phyloP scores from a whole-genome alignment of 2,329 filamentous ascomycete species.

The Verticillium isaacii region DNA sequence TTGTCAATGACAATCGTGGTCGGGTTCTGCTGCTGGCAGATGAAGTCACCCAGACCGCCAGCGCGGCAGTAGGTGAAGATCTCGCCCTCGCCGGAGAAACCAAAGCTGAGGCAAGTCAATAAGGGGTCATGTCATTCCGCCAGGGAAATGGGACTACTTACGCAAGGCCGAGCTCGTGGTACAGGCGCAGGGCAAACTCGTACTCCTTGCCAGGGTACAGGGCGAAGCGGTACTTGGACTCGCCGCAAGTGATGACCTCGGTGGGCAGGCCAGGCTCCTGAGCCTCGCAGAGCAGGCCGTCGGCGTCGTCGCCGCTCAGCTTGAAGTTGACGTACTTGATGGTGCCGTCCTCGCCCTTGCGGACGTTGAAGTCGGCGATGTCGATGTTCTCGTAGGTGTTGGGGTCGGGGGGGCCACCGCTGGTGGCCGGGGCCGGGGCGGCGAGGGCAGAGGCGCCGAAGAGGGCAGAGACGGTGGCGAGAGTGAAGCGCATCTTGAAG shows the following conservation, averaged over 20 bases:
- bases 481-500: slow-evolving; percentile 18
- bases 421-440: slow-evolving; percentile 6
- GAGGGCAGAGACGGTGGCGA: slow-evolving; percentile 11
- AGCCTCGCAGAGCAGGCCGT: slow-evolving; percentile 10
- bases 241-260: slow-evolving; percentile 18
- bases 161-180: slow-evolving; percentile 16
- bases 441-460: slow-evolving; percentile 15
- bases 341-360: slow-evolving; percentile 13
- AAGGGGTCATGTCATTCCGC: not conserved
- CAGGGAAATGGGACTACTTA: slow-evolving; percentile 8
- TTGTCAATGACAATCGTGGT: slow-evolving; percentile 15
- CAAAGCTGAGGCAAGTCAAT: not conserved
- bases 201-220: slow-evolving; percentile 11
- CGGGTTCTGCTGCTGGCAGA: slow-evolving; percentile 14
- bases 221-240: slow-evolving; percentile 22
- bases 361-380: slow-evolving; percentile 17
- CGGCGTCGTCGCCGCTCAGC: slow-evolving; percentile 15
- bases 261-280: slow-evolving; percentile 14
- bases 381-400: slow-evolving; percentile 16
- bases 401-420: not conserved
- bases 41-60: slow-evolving; percentile 12
- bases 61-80: slow-evolving; percentile 16
- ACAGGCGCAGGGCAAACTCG: slow-evolving; percentile 16
- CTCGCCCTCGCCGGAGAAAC: slow-evolving; percentile 13
- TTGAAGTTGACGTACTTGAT: slow-evolving; percentile 15